Evolutionary conservation across 2,329 filamentous ascomycete species (phyloP).

Genomic region (Fonsecaea erecta): DNA sequence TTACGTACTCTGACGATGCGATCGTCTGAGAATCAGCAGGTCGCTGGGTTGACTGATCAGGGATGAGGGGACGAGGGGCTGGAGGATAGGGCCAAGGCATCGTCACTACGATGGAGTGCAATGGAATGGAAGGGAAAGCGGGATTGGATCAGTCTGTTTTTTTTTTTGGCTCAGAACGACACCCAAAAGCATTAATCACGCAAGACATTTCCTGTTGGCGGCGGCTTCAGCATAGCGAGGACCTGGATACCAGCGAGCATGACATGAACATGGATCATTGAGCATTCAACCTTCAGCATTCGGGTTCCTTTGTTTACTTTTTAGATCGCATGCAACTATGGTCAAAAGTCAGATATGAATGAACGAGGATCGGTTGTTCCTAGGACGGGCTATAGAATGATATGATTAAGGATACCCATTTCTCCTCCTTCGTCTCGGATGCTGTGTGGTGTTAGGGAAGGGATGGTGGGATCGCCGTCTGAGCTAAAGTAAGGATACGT

Average conservation of each 20-base stretch:
- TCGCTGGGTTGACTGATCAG: too few species aligned
- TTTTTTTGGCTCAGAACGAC: not conserved
- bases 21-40: too few species aligned
- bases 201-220: not conserved
- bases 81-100: too few species aligned
- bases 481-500: not conserved
- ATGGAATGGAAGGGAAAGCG: too few species aligned
- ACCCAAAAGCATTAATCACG: not conserved
- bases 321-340: not conserved
- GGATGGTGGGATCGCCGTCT: not conserved
- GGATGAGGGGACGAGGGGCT: too few species aligned
- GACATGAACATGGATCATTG: not conserved
- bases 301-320: not conserved
- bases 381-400: not conserved
- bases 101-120: too few species aligned
- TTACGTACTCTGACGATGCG: too few species aligned
- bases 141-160: not conserved
- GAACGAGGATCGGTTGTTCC: not conserved
- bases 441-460: not conserved
- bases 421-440: not conserved
- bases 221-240: slow-evolving; percentile 19
- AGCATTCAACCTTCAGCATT: not conserved
- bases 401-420: not conserved
- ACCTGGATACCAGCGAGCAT: slow-evolving; percentile 19
- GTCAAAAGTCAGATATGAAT: slow-evolving; percentile 1